A percentile compares a stretch with the other conserved stretches of the same genome.
phyloP scores from a whole-genome alignment of 169 alveolate species.

The Condylostoma magnum region DNA sequence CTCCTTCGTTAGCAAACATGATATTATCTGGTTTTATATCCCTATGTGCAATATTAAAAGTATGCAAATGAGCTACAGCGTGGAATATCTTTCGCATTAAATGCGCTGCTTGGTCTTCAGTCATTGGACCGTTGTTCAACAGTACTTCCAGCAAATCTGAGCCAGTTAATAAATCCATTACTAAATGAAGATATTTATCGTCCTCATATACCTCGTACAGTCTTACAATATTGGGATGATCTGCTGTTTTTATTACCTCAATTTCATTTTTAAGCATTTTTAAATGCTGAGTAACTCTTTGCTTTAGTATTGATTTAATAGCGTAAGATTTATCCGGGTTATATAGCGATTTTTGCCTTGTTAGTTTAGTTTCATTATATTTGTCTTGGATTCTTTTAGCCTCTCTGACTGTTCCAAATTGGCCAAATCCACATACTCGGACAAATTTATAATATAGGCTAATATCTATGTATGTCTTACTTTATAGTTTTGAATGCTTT shows the following conservation, averaged over 20 bases:
- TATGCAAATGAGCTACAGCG: slow-evolving; percentile 81
- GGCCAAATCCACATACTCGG: slow-evolving; percentile 12
- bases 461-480: no score
- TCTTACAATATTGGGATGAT: slow-evolving; percentile 44
- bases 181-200: not conserved
- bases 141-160: not conserved
- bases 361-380: slow-evolving; percentile 62
- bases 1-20: slow-evolving; percentile 26
- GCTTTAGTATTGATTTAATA: slow-evolving; percentile 20
- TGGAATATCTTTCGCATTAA: slow-evolving; percentile 62
- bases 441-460: slow-evolving; percentile 14
- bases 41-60: slow-evolving; percentile 73
- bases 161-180: slow-evolving; percentile 6
- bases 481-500: no score
- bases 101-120: slow-evolving; percentile 68
- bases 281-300: slow-evolving; percentile 22
- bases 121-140: slow-evolving; percentile 19
- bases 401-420: slow-evolving; percentile 29
- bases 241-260: slow-evolving; percentile 58
- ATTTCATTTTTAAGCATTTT: slow-evolving; percentile 55
- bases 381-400: not conserved
- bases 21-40: slow-evolving; percentile 76
- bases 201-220: not conserved
- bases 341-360: slow-evolving; percentile 60
- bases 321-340: slow-evolving; percentile 57